Base-by-base conservation (phyloP, 352 stramenopile species). In the Globisporangium splendens region DNA sequence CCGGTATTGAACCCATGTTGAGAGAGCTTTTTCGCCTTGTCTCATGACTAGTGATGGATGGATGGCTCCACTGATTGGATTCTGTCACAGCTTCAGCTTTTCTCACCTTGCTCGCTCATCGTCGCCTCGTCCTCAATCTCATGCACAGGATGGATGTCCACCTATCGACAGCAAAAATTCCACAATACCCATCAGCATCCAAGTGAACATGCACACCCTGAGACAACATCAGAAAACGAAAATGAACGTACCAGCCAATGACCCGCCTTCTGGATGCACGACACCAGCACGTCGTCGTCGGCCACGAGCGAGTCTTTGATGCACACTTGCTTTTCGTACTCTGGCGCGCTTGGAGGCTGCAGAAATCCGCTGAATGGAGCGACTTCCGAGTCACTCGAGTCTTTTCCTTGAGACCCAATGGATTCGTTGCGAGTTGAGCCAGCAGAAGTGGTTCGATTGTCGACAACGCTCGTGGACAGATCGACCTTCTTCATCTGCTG, bases 401-500 rank as follows among this genome's bases (percentile, higher is more conserved):
- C 28, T 8, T 35, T 35, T 35, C 28, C 28, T 35, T 35, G 28
- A 35, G 28, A 35, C 28, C 5, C 28, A 35, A 35, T 10, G 1
- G 18, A 15, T n/a, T 59, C 56, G 6, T 55, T 59, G 28, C 22
- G 14, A 18, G 47, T n/a, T 18, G 11, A 6, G 28, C 24, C 56
- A 4, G 22, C 28, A 21, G 53, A 54, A 18, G 59, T 22, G 8
- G 33, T 44, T 31, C 79, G 60, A 35, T 83, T 78, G 59, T 94
- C 85, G 12, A 94, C 77, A 6, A 94, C 80, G 43, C 74, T 83
- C 46, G 78, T 86, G 11, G 82, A 92, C 31, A 94, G 56, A 51
- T 89, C 77, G 20, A 92, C 76, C 62, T 94, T 94, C 51, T 92
- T 94, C 68, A 89, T 88, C 62, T 97, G 89, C 66, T 95, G 88